Conservation (phyloP, 441 rosid genomes). For the Mallotus japonicus region DNA sequence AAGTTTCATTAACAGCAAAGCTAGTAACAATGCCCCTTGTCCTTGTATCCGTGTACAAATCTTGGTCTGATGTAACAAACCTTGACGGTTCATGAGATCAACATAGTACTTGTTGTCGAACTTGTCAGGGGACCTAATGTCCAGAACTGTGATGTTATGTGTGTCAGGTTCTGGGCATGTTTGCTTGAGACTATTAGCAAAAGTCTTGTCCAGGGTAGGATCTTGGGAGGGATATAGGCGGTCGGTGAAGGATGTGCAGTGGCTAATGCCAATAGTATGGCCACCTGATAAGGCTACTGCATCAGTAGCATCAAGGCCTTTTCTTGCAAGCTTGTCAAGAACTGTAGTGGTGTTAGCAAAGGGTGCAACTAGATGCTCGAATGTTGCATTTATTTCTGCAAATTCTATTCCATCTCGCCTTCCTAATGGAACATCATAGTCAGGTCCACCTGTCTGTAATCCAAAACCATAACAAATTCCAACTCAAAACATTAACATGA, state of each 20-base stretch:
- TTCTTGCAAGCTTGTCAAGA: slow-evolving; percentile 39
- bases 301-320: slow-evolving; percentile 55
- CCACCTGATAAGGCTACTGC: slow-evolving; percentile 64
- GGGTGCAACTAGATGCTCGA: slow-evolving; percentile 63
- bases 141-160: slow-evolving; percentile 45
- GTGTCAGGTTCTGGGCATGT: slow-evolving; percentile 49
- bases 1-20: slow-evolving; percentile 50
- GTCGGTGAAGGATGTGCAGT: slow-evolving; percentile 54
- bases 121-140: slow-evolving; percentile 57
- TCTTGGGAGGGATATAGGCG: slow-evolving; percentile 77
- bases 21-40: slow-evolving; percentile 61
- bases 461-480: no score
- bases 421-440: slow-evolving; percentile 67
- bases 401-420: slow-evolving; percentile 60
- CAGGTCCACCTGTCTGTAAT: slow-evolving; percentile 81
- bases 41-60: slow-evolving; percentile 51
- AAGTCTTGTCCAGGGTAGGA: slow-evolving; percentile 58
- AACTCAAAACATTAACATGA: no score
- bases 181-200: slow-evolving; percentile 52
- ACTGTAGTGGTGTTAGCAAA: slow-evolving; percentile 33
- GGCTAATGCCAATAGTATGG: slow-evolving; percentile 70
- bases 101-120: slow-evolving; percentile 87
- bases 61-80: slow-evolving; percentile 84
- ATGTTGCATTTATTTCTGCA: slow-evolving; percentile 44
- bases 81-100: slow-evolving; percentile 77